These are phyloP conservation scores for Aegilops tauschii DNA, from an alignment of 176 grass and related monocot species.

Conservation along the genomic window DNA sequence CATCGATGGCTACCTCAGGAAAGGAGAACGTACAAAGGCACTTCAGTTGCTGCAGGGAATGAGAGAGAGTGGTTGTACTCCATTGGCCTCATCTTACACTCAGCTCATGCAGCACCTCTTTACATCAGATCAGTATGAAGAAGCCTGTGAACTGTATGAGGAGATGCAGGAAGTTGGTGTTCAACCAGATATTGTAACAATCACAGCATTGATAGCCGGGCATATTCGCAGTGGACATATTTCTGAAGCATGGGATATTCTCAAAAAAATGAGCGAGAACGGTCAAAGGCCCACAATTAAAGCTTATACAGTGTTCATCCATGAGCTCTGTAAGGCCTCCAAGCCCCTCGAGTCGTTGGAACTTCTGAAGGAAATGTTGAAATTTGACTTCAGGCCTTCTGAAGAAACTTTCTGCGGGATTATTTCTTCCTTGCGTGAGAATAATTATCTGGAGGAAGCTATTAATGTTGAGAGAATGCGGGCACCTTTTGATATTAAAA, in stretches of 20 bases:
- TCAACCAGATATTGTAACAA: constrained; percentile 59
- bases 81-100: constrained; percentile 69
- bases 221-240: constrained; percentile 53
- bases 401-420: constrained; percentile 38
- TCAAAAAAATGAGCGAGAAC: constrained; percentile 53
- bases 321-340: constrained; percentile 69
- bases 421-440: constrained; percentile 51
- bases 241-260: constrained; percentile 60
- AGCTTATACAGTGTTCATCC: constrained; percentile 77
- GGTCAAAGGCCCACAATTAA: constrained; percentile 54
- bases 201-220: constrained; percentile 59
- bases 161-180: constrained; percentile 60
- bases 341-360: constrained; percentile 57
- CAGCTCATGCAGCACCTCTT: constrained; percentile 77
- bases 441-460: constrained; percentile 49
- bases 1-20: constrained; percentile 67
- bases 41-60: constrained; percentile 49
- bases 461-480: constrained; percentile 39
- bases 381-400: constrained; percentile 47
- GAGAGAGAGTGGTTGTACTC: constrained; percentile 52
- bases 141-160: constrained; percentile 59
- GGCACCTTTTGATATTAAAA: constrained; percentile 34
- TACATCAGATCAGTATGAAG: constrained; percentile 43
- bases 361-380: constrained; percentile 65
- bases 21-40: constrained; percentile 51